Evolutionary conservation across 2,329 filamentous ascomycete species (phyloP).

Genomic region (Akanthomyces muscarius): DNA sequence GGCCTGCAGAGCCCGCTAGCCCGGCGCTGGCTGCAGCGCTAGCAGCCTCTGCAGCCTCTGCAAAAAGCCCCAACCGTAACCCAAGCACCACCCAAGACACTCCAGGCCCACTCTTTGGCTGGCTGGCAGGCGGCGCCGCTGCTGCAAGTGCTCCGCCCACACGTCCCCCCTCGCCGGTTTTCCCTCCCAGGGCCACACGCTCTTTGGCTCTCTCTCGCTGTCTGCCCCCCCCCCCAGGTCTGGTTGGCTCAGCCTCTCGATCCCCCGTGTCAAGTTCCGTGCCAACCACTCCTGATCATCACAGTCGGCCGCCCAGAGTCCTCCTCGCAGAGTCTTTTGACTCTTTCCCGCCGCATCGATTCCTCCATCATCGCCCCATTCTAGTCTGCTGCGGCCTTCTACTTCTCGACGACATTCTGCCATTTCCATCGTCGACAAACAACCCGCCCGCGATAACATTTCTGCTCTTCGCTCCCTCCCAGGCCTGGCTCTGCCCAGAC

Average conservation of each 20-base stretch:
- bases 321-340: slow-evolving; percentile 3
- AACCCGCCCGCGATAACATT: neutral
- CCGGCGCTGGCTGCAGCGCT: too few species aligned
- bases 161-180: neutral
- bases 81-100: too few species aligned
- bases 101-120: slow-evolving; percentile 5
- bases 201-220: too few species aligned
- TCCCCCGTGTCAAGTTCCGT: slow-evolving; percentile 16
- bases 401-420: neutral
- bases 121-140: neutral
- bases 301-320: neutral
- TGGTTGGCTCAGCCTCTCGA: slow-evolving; percentile 12
- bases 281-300: slow-evolving; percentile 17
- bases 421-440: neutral
- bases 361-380: neutral
- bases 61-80: too few species aligned
- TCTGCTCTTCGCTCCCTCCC: neutral
- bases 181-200: neutral
- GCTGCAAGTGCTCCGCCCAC: neutral
- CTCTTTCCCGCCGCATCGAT: neutral
- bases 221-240: neutral
- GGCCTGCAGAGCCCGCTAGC: too few species aligned
- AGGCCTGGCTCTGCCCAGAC: slow-evolving; percentile 12
- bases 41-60: too few species aligned
- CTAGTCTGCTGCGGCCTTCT: neutral